Evolutionary conservation across 805 yeast genomes (phyloP), one percentile per base, ranked within the genome.

Genomic region (Sugiyamaella qingdaonensis): DNA sequence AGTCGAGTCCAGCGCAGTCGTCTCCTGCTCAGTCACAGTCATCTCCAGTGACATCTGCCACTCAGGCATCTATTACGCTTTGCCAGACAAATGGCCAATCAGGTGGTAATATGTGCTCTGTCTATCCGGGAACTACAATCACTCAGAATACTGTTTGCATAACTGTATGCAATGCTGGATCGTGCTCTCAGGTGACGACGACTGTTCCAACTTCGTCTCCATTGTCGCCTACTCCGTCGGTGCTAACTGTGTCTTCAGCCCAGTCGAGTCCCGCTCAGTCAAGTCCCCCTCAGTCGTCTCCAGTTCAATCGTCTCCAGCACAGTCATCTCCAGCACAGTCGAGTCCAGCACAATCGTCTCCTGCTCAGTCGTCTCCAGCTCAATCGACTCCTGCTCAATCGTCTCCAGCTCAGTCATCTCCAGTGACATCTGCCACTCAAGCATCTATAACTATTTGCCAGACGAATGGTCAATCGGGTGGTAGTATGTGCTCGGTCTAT

Each of bases 91-190:
- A 92, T 80, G 4, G 80, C 65, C 10, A 24, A 24, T 7, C 92
- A 16, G 48, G 21, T 3, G 34, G 21, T 32, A 36, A 18, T 4
- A 18, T 21, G 9, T 49, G 53, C 48, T 18, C 48, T 24, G 42
- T 16, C 7, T n/a, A 33, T 16, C 48, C 48, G 7, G 49, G 50
- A 7, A 43, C 41, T 14, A 49, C 53, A 8, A 43, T 46, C 10
- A 13, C 37, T 14, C 21, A 4, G 14, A 46, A 33, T 83, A 18
- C 81, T 79, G 43, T 72, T 68, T 52, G 92, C 84, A 44, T 73
- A 71, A 1, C 95, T 94, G 35, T 79, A 83, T 27, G 80, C 70
- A n/a, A 95, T 95, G 19, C 86, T 82, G 70, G 92, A 92, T n/a
- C 56, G 79, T 1, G 97, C 85, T 46, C 80, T 79, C 14, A 92